Evolutionary conservation across 495 filamentous ascomycete species (phyloP).

Genomic region (Penicillium odoratum): DNA sequence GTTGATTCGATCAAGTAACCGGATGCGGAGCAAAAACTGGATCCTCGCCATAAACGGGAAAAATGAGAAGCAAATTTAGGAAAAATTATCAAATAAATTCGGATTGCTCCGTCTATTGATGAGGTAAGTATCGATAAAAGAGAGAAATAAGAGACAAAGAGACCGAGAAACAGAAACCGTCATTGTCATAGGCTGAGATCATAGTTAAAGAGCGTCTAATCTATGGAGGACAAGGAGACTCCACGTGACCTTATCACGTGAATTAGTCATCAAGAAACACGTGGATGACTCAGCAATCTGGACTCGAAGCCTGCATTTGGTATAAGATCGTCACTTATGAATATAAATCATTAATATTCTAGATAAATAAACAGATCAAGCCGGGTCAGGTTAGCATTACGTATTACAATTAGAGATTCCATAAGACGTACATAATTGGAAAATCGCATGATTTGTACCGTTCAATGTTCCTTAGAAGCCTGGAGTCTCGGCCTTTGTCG

Average conservation of each 20-base stretch:
- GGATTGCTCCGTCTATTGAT: too few species aligned
- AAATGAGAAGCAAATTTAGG: too few species aligned
- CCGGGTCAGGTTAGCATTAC: not conserved
- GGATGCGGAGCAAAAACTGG: constrained; percentile 12
- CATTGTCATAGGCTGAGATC: too few species aligned
- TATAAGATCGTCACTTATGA: not conserved
- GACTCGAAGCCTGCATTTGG: not conserved
- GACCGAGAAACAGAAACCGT: too few species aligned
- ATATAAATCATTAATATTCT: not conserved
- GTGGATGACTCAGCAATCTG: constrained; percentile 7
- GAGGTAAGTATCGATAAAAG: not conserved
- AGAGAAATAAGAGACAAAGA: not conserved
- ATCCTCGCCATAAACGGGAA: not conserved
- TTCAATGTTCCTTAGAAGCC: not conserved
- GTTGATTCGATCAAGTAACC: constrained; percentile 20
- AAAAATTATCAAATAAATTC: too few species aligned
- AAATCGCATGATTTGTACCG: not conserved
- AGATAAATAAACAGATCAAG: not conserved
- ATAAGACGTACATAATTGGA: not conserved
- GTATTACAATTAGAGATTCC: not conserved
- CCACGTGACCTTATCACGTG: too few species aligned
- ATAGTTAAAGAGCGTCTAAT: too few species aligned
- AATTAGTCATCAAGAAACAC: not conserved
- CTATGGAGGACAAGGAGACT: too few species aligned
- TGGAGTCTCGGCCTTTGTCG: not conserved